These are phyloP conservation scores for Tolypocladium guangdongense DNA, from an alignment of 2,329 filamentous ascomycete genomes.

Conservation along the genomic window DNA sequence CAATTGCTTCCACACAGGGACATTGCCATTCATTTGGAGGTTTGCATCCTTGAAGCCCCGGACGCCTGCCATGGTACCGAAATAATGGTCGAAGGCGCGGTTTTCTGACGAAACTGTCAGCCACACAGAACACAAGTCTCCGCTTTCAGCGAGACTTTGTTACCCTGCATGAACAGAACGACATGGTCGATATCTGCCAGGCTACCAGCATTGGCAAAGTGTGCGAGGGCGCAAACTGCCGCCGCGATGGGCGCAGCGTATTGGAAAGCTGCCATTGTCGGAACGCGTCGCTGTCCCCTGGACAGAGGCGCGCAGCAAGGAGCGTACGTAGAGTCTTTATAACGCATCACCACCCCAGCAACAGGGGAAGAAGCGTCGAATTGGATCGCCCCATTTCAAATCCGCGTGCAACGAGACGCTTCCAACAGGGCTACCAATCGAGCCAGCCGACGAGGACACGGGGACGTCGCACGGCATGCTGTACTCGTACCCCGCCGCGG, in stretches of 20 bases:
- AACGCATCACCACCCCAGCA: background rate
- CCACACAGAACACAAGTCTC: background rate
- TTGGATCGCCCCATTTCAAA: background rate
- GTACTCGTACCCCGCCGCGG: too few relatives aligned
- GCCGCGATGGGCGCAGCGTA: background rate
- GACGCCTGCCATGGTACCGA: slow-evolving; percentile 44
- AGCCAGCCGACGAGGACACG: background rate
- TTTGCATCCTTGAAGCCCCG: slow-evolving; percentile 47
- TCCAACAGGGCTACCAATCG: background rate
- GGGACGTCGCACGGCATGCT: background rate
- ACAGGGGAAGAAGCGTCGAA: background rate
- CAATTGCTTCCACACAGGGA: slow-evolving; percentile 35
- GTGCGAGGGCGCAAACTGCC: background rate
- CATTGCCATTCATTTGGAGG: slow-evolving; percentile 34
- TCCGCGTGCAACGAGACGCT: background rate
- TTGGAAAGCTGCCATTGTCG: background rate
- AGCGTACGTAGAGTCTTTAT: background rate
- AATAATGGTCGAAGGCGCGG: slow-evolving; percentile 34
- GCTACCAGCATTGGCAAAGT: background rate
- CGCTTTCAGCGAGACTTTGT: background rate
- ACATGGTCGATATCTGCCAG: background rate
- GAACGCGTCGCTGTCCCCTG: background rate
- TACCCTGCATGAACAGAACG: background rate
- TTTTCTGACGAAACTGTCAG: slow-evolving; percentile 13
- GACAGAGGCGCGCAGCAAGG: too few relatives aligned